Percentiles rank a stretch among this genome's conserved stretches.
These are phyloP conservation scores for Leccinum fallax DNA, from an alignment of 1,284 basidiomycete species.

Conservation along the genomic window DNA sequence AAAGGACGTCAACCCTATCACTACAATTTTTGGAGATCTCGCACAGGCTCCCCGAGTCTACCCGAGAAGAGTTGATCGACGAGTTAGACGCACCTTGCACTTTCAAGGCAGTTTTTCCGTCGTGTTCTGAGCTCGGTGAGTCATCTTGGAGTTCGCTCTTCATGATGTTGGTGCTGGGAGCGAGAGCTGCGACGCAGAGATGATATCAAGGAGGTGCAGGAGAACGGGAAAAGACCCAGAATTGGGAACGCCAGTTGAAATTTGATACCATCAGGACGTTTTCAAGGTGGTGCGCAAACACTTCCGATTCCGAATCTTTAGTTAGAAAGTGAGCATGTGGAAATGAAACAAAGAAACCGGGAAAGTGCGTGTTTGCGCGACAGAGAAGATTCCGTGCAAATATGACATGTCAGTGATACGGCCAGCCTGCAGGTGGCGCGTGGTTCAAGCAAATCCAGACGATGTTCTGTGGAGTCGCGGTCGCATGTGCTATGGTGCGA, in stretches of 20 bases:
- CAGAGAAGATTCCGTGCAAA: background rate
- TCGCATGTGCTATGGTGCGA: background rate
- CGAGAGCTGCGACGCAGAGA: background rate
- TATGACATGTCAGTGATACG: background rate
- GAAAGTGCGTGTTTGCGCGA: background rate
- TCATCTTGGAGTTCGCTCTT: background rate
- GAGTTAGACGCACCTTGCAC: background rate
- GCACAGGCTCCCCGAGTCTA: background rate
- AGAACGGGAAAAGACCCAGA: background rate
- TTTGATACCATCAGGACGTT: background rate
- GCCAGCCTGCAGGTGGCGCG: background rate
- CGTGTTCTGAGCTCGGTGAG: background rate
- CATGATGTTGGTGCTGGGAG: background rate
- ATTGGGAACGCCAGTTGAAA: background rate
- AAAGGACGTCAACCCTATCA: background rate
- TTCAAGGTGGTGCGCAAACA: background rate
- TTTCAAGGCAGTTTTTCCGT: background rate
- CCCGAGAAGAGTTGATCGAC: background rate
- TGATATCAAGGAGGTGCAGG: background rate
- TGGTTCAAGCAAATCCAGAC: background rate
- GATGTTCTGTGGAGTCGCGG: background rate
- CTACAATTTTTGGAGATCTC: background rate
- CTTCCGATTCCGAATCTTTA: background rate
- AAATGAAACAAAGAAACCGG: background rate
- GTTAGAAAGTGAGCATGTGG: background rate